Evolutionary conservation across 345 rosid genomes (phyloP), one percentile per base, ranked within the genome.

Genomic region (Salix purpurea): DNA sequence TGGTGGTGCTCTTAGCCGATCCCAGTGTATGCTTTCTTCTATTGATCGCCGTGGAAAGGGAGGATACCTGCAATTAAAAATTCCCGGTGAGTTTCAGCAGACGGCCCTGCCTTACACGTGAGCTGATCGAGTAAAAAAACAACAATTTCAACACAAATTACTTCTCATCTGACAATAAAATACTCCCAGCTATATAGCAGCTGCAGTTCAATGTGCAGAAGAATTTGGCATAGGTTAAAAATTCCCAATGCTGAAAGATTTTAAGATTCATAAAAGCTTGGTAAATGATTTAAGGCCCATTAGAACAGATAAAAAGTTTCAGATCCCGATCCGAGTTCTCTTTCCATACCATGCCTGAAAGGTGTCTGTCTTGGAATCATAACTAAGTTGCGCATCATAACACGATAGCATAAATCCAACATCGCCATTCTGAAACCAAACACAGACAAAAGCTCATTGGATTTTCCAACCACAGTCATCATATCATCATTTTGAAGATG

Each of bases 401-500:
- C 97, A 92, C 7, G 99, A 95, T 76, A 95, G 71, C 97, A 95
- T 89, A 80, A 95, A 95, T 64, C 97, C 99, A 24, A 90, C 90
- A 89, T 92, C 90, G 58, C 97, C 97, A 84, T 92, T 90, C 99
- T 92, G 91, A 77, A 6, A 72, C 64, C 26, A 69, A 48, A 60
- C 62, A 79, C 1, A 52, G 42, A 11, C n/a, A 67, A 69, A 13
- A 60, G 3, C 30, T 39, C 58, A 50, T 2, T 23, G 21, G 46
- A 32, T 65, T 67, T 46, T 34, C 67, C 62, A 69, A 50, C 39
- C 71, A 26, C 48, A 62, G 24, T 12, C 34, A 14, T 4, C 12
- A 68, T 37, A 23, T 6, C 24, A 40, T 2, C 13, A 36, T 8
- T 58, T 58, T 58, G 62, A 18, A 34, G 62, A 2, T 34, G 65